phyloP scores from a whole-genome alignment of 768 basidiomycete genomes.

The Termitomyces sp. region DNA sequence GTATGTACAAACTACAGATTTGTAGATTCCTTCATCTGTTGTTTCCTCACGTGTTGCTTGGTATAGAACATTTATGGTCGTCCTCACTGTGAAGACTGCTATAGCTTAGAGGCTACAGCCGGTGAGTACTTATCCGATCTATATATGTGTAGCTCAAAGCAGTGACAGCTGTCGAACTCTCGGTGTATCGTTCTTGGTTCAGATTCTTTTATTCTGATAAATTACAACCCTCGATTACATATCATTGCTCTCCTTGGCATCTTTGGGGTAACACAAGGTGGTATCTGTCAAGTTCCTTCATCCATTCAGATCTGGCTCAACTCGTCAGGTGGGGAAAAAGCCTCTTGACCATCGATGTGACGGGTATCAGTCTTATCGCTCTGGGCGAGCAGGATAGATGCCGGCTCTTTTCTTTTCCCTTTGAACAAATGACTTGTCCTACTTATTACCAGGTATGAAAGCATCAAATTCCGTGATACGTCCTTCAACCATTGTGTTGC shows the following conservation, averaged over 20 bases:
- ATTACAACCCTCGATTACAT: neutral
- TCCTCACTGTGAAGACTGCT: conserved; percentile 39
- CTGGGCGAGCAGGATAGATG: too few species aligned
- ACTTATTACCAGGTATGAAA: conserved; percentile 24
- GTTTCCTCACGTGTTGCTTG: conserved; percentile 31
- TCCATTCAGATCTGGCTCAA: neutral
- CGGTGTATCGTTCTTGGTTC: conserved; percentile 12
- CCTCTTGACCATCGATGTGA: conserved; percentile 17
- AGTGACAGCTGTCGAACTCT: conserved; percentile 33
- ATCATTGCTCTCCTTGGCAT: conserved; percentile 10
- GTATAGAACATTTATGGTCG: conserved; percentile 28
- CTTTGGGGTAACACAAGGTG: too few species aligned
- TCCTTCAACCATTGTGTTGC: too few species aligned
- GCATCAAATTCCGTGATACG: too few species aligned
- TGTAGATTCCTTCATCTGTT: neutral
- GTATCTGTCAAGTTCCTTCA: conserved; percentile 21
- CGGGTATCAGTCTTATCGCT: conserved; percentile 8
- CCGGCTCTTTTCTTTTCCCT: neutral
- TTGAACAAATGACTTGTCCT: conserved; percentile 11
- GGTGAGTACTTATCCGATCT: too few species aligned
- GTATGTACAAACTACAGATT: conserved; percentile 24
- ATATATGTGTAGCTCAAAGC: conserved; percentile 30
- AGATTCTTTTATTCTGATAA: neutral
- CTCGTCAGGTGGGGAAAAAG: conserved; percentile 25
- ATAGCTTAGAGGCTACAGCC: too few species aligned